Evolutionary conservation across 352 stramenopile genomes (phyloP).

Genomic region (Elongisporangium senticosum): DNA sequence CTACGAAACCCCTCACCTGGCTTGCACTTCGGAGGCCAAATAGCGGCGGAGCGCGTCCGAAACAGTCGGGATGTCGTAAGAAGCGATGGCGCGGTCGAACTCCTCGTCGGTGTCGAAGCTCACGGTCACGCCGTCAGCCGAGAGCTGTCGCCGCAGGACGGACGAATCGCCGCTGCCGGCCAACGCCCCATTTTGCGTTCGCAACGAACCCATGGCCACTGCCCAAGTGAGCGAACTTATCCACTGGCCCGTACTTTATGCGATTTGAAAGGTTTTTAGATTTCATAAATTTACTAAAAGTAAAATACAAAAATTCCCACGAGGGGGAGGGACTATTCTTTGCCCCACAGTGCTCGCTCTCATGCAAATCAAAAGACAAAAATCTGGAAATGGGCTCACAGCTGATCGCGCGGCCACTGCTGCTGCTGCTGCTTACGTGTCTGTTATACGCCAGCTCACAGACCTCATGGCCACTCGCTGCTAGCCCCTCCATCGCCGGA

Average conservation of each 20-base stretch:
- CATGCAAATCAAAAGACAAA: background rate
- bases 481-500: background rate
- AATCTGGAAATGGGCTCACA: background rate
- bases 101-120: conserved; percentile 69
- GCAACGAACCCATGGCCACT: conserved; percentile 1
- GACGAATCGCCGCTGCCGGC: background rate
- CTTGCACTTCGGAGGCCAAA: conserved; percentile 63
- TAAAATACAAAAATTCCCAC: background rate
- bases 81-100: conserved; percentile 54
- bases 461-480: background rate
- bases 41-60: conserved; percentile 62
- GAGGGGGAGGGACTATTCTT: background rate
- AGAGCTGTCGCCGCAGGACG: conserved; percentile 14
- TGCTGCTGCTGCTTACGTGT: conserved; percentile 3
- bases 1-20: conserved; percentile 21
- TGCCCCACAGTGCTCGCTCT: background rate
- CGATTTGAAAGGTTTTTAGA: background rate
- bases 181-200: background rate
- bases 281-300: background rate
- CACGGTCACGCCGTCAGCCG: conserved; percentile 12
- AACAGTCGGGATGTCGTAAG: conserved; percentile 59
- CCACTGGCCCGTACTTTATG: background rate
- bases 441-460: background rate
- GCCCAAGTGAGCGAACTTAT: background rate
- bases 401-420: background rate